Evolutionary conservation across 148 eudicot genomes (phyloP).

Genomic region (Fagopyrum tataricum): DNA sequence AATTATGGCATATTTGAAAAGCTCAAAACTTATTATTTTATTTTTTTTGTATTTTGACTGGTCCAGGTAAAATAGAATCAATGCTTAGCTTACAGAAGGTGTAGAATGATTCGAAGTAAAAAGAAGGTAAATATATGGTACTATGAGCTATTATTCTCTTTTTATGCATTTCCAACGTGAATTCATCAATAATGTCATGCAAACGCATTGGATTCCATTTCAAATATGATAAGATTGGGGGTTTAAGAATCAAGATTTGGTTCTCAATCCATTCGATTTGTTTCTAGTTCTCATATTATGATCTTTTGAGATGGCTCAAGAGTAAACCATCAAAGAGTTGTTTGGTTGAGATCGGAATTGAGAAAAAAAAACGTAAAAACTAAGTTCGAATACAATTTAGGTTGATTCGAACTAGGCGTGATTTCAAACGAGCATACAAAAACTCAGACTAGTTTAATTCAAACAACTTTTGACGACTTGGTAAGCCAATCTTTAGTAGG

Average conservation of each 20-base stretch:
- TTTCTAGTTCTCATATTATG: not conserved
- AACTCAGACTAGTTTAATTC: too few species aligned
- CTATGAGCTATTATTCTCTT: not conserved
- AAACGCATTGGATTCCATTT: not conserved
- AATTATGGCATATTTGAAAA: not conserved
- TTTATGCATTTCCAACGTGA: not conserved
- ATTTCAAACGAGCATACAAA: too few species aligned
- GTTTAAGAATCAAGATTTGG: not conserved
- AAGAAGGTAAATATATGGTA: not conserved
- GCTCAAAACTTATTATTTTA: not conserved
- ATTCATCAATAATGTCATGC: not conserved
- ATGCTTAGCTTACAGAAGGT: constrained; percentile 1
- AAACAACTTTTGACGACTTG: too few species aligned
- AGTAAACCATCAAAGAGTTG: too few species aligned
- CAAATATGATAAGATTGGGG: constrained; percentile 3
- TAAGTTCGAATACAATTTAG: too few species aligned
- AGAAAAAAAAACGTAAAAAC: too few species aligned
- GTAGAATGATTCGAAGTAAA: not conserved
- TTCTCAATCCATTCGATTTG: not conserved
- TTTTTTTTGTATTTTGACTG: not conserved
- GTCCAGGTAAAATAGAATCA: constrained; percentile 2
- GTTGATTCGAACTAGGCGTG: too few species aligned
- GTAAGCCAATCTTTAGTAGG: too few species aligned
- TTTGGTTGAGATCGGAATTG: too few species aligned
- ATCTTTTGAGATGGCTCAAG: not conserved